phyloP scores from a whole-genome alignment of 306 rosid species.

The Sindora glabra region DNA sequence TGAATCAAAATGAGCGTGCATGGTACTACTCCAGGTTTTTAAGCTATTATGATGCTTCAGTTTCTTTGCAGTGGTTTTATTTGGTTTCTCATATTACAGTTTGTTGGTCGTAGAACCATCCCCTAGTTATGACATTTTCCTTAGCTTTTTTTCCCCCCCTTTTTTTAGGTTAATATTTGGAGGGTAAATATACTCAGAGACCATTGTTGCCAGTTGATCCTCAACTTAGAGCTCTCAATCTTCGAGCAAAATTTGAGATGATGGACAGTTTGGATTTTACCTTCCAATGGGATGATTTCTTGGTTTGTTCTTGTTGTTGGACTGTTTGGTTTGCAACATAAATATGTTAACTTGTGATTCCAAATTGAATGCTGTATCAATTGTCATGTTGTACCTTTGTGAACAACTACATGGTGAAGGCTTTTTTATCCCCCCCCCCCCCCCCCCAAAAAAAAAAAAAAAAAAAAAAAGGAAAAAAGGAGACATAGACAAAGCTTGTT shows the following conservation, averaged over 20 bases:
- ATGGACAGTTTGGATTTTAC: neutral
- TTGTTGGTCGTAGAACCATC: neutral
- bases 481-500: neutral
- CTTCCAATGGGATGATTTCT: too few relatives aligned
- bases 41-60: neutral
- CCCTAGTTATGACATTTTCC: neutral
- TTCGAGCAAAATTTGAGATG: conserved; percentile 25
- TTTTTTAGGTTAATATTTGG: conserved; percentile 42
- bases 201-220: conserved; percentile 36
- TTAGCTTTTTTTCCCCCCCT: neutral
- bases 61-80: neutral
- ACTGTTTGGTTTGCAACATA: neutral
- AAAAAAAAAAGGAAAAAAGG: too few relatives aligned
- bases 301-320: too few relatives aligned
- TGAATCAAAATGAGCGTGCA: too few relatives aligned
- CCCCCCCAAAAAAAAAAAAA: too few relatives aligned
- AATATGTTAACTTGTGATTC: neutral
- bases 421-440: neutral
- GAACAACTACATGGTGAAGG: neutral
- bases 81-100: neutral
- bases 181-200: conserved; percentile 35
- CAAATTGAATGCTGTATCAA: neutral
- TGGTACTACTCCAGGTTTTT: too few relatives aligned
- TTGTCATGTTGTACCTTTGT: neutral
- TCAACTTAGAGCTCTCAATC: conserved; percentile 34